A percentile compares a stretch with the other conserved stretches of the same genome.
phyloP scores from a whole-genome alignment of 257 asterid genomes.

The Penstemon barbatus region DNA sequence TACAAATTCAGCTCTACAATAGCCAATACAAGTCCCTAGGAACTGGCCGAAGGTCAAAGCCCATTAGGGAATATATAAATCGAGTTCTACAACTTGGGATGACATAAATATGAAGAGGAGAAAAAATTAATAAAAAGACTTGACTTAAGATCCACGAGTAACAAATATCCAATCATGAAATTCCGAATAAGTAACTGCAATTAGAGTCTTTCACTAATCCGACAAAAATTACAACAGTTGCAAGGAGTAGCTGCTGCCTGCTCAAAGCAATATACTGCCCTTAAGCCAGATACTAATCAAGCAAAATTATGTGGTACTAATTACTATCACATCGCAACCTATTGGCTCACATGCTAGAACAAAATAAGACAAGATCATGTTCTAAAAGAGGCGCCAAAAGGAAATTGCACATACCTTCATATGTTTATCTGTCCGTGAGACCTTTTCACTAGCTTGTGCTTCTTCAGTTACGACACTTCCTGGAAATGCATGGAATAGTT shows the following conservation, averaged over 20 bases:
- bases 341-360: constrained; percentile 1
- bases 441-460: constrained; percentile 31
- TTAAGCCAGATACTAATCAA: constrained; percentile 1
- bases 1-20: not conserved
- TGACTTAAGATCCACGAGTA: not conserved
- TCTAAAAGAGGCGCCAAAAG: constrained; percentile 1
- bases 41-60: not conserved
- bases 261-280: not conserved
- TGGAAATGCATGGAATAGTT: constrained; percentile 34
- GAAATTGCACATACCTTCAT: constrained; percentile 37
- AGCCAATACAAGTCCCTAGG: not conserved
- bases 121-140: not conserved
- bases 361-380: constrained; percentile 1
- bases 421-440: constrained; percentile 36
- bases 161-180: not conserved
- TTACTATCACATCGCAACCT: not conserved
- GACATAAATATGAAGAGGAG: not conserved
- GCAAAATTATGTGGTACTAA: constrained; percentile 11
- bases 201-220: too few species aligned
- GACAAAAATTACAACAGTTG: not conserved
- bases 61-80: not conserved
- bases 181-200: not conserved
- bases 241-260: not conserved
- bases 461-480: constrained; percentile 62
- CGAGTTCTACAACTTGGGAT: not conserved